Evolutionary conservation across 805 yeast species (phyloP).

Genomic region (Monosporozyma aquatica): DNA sequence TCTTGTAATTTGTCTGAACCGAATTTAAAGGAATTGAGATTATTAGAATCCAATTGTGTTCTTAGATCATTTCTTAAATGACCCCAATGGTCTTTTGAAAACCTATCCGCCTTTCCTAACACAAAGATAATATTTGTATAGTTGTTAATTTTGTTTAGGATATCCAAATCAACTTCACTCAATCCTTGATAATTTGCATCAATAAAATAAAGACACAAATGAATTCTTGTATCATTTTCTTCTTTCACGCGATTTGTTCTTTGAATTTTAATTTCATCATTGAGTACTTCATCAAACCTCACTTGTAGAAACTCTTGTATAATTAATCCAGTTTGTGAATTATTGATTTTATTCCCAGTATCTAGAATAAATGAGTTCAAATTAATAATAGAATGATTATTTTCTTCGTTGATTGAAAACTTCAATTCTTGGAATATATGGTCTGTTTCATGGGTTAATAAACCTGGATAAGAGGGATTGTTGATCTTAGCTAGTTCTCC

Average conservation of each 20-base stretch:
- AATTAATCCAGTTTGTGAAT: conserved; percentile 39
- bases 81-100: conserved; percentile 55
- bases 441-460: background rate
- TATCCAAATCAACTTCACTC: conserved; percentile 45
- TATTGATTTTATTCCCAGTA: conserved; percentile 40
- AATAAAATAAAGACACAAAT: conserved; percentile 69
- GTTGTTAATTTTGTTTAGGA: conserved; percentile 59
- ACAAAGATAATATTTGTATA: conserved; percentile 80
- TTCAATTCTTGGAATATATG: background rate
- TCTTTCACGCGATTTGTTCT: conserved; percentile 42
- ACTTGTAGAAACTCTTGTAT: conserved; percentile 55
- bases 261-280: conserved; percentile 65
- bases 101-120: conserved; percentile 69
- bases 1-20: conserved; percentile 40
- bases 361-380: conserved; percentile 48
- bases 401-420: background rate
- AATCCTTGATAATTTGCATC: conserved; percentile 38
- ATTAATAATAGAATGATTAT: background rate
- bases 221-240: conserved; percentile 61
- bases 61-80: conserved; percentile 45
- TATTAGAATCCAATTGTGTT: conserved; percentile 47
- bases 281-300: conserved; percentile 63
- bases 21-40: conserved; percentile 65
- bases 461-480: background rate
- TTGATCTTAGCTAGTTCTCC: conserved; percentile 4